Evolutionary conservation across 179 eudicot species (phyloP), one percentile per base, ranked within the genome.

Genomic region (Corrigiola litoralis): DNA sequence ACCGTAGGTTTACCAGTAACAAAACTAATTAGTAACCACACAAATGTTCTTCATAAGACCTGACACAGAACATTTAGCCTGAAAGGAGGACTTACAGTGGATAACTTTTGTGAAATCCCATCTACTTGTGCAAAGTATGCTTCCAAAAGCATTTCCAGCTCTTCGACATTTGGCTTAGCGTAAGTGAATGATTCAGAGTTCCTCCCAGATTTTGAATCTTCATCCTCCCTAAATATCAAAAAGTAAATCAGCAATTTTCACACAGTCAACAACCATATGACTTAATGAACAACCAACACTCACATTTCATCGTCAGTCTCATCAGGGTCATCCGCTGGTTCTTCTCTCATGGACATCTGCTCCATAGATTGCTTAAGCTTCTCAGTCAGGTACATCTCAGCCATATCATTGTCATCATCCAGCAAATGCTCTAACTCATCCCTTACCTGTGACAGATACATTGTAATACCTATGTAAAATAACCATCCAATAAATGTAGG

Each of bases 71-170:
- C 12, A 9, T 38, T 16, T 6, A 38, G 1, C 13, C 44, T 9
- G 11, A 38, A 38, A 38, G n/a, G 14, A 45, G 16, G 55, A 52
- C 79, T 54, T 71, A 81, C 77, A 44, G 75, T 62, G 66, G 74
- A 74, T 32, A 80, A 50, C 45, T 79, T 76, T 41, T 80, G 76
- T 16, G 63, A 67, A 52, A 73, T 72, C 5, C 87, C 84, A 68
- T 83, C 83, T 27, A 79, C 63, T 74, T 84, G 85, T 36, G 78
- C 84, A 70, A 84, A 84, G 65, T 81, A 84, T 40, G 84, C 84
- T 73, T 81, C 88, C 34, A 84, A 65, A 38, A 81, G 77, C 84
- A 81, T 81, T 66, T 84, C 84, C 40, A 81, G 75, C 65, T 84
- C 83, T 73, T 81, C 78, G 38, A 79, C 58, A 52, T 84, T 72